phyloP scores from a whole-genome alignment of 495 filamentous ascomycete genomes.

The Aeminium ludgeri region DNA sequence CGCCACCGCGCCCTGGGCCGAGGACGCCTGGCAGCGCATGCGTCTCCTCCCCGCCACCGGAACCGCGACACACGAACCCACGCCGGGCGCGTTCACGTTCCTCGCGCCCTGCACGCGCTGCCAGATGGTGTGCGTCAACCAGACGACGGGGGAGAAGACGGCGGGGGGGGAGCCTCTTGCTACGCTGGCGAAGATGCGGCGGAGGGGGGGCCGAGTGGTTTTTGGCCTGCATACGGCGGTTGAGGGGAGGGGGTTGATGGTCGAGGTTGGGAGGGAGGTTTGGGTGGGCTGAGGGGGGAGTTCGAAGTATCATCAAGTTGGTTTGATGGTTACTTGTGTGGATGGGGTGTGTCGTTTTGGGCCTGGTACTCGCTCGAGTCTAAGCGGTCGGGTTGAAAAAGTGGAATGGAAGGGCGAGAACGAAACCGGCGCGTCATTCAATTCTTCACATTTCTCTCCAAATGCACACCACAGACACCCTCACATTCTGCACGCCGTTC shows the following conservation, averaged over 20 bases:
- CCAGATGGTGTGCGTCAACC: slow-evolving; percentile 91
- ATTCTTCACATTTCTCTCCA: too few relatives aligned
- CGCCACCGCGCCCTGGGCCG: slow-evolving; percentile 38
- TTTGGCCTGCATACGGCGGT: slow-evolving; percentile 60
- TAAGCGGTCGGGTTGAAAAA: too few relatives aligned
- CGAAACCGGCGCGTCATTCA: too few relatives aligned
- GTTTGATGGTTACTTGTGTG: too few relatives aligned
- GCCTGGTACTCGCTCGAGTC: too few relatives aligned
- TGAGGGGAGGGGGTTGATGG: slow-evolving; percentile 29
- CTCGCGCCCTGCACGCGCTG: slow-evolving; percentile 74
- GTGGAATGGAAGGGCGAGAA: too few relatives aligned
- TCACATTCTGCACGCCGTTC: too few relatives aligned
- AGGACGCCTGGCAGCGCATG: slow-evolving; percentile 38
- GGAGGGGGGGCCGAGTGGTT: slow-evolving; percentile 62
- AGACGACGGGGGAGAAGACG: slow-evolving; percentile 56
- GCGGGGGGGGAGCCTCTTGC: slow-evolving; percentile 60
- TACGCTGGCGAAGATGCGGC: slow-evolving; percentile 70
- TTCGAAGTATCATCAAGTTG: too few relatives aligned
- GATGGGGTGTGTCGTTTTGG: too few relatives aligned
- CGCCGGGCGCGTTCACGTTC: slow-evolving; percentile 33
- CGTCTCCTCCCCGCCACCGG: slow-evolving; percentile 33
- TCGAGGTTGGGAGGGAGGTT: slow-evolving; percentile 42
- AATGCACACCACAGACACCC: too few relatives aligned
- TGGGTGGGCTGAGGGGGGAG: too few relatives aligned
- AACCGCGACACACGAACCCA: neutral